Base-by-base conservation (phyloP, 2,329 filamentous ascomycete genomes). In the Macrophomina pseudophaseolina region DNA sequence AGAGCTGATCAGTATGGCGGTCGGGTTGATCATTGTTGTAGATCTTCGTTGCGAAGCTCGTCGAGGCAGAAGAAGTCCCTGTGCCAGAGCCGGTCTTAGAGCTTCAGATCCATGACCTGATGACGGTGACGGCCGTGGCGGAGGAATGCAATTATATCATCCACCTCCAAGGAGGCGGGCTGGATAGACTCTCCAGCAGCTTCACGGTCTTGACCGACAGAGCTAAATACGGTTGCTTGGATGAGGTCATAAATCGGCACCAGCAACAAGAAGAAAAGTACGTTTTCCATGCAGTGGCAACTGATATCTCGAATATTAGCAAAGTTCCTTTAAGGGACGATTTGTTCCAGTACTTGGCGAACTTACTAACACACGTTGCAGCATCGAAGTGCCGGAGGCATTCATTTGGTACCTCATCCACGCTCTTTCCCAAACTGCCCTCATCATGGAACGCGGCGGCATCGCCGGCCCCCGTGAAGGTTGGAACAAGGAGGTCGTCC, bases 371-470 rank as follows among this genome's bases (percentile, higher is more conserved):
- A 23, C 23, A 23, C 23, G 23, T 23, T 23, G 35, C 46, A 49
- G 46, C 33, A 11, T 18, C 46, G 5, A 60, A 14, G 23, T 72
- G 1, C 71, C 70, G 1, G 70, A 72, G 40, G 66, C 68, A 2
- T 68, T 69, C 42, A 33, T 72, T 3, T 72, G 70, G 70, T 70
- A 68, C 30, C 35, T 71, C 23, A 59, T 71, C 42, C 48, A 67
- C 16, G 67, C 64, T 18, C 49, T 73, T 23, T 64, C 68, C 12
- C 53, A 67, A 64, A 68, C 69, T 11, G 68, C 68, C 40, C 18
- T 66, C 14, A 48, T 65, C 28, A 9, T 70, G 64, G 23, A 67
- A 16, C 30, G 56, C 16, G 51, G 60, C 12, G 18, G 23, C 23
- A 23, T 48, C n/a, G 14, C 33, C 32, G 58, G n/a, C 11, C 30